Conservation (phyloP, 192 early-diverging fungal genomes). For the Anaeromyces robustus region DNA sequence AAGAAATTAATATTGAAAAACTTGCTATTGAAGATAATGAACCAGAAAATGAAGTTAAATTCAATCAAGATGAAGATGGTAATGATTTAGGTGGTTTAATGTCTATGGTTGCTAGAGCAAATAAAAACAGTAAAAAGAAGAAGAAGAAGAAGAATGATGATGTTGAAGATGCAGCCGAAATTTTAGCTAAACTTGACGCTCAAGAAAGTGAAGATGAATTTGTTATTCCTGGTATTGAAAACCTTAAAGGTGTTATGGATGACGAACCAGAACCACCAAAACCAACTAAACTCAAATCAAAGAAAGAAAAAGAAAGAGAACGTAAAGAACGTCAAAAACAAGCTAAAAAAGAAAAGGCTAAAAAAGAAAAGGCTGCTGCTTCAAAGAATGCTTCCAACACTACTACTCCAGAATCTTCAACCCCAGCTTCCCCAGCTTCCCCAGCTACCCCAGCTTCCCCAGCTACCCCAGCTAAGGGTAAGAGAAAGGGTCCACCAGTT, state of each 20-base stretch:
- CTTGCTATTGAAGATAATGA: neutral
- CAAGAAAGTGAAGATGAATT: slow-evolving; percentile 12
- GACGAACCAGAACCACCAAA: slow-evolving; percentile 2
- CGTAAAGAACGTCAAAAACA: slow-evolving; percentile 31
- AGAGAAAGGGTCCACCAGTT: slow-evolving; percentile 5
- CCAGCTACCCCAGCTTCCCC: neutral
- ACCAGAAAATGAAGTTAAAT: neutral
- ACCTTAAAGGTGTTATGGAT: neutral
- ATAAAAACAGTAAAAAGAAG: slow-evolving; percentile 20
- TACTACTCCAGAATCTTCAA: slow-evolving; percentile 8
- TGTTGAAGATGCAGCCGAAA: slow-evolving; percentile 27
- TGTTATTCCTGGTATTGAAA: slow-evolving; percentile 9
- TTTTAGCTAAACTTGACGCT: slow-evolving; percentile 22
- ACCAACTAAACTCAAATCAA: slow-evolving; percentile 40
- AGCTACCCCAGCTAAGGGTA: slow-evolving; percentile 4
- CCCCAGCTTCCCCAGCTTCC: neutral
- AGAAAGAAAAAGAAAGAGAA: slow-evolving; percentile 76
- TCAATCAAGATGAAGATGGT: slow-evolving; percentile 33
- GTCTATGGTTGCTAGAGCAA: slow-evolving; percentile 27
- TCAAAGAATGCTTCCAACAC: slow-evolving; percentile 24
- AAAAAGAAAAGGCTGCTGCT: slow-evolving; percentile 2
- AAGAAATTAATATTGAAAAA: neutral
- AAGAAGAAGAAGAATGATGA: slow-evolving; percentile 21
- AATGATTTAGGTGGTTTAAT: slow-evolving; percentile 58
- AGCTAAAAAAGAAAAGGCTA: slow-evolving; percentile 43